Base-by-base conservation (phyloP, 2,329 filamentous ascomycete species). In the Chrysosporium queenslandicum region DNA sequence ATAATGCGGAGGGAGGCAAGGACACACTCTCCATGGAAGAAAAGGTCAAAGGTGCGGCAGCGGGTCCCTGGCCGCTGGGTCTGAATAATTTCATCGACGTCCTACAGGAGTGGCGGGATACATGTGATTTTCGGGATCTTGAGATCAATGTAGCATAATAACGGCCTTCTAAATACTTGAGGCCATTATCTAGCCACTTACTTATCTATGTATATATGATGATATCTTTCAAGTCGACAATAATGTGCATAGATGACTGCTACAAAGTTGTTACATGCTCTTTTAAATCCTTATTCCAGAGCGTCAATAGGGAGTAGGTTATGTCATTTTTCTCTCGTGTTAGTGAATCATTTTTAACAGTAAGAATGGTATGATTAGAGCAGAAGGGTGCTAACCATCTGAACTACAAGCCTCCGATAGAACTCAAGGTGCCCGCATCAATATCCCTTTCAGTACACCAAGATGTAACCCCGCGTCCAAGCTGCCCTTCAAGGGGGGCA, bases 321-420 rank as follows among this genome's bases (percentile, higher is more conserved):
- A n/a, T n/a, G n/a, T n/a, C n/a, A n/a, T n/a, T n/a, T n/a, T n/a
- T n/a, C n/a, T n/a, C n/a, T n/a, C n/a, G n/a, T n/a, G n/a, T n/a
- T n/a, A n/a, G n/a, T n/a, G n/a, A n/a, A n/a, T n/a, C n/a, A n/a
- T 25, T 46, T 46, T 29, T 9, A 46, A 46, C 20, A 25, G 20
- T 46, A 46, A 46, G 43, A 46, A 46, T 46, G 43, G n/a, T n/a
- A n/a, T n/a, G n/a, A n/a, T 36, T 43, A 2, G 40, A 29, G 21
- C 16, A 2, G 29, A 29, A 16, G 39, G 14, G 14, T 25, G 39
- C n/a, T n/a, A n/a, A n/a, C n/a, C n/a, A n/a, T n/a, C n/a, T n/a
- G n/a, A n/a, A n/a, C n/a, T n/a, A n/a, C n/a, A n/a, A n/a, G n/a
- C n/a, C n/a, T n/a, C n/a, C 5, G 14, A 7, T 14, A n/a, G 29